Evolutionary conservation across 208 protist genomes (phyloP).

Genomic region (Strigomonas culicis): DNA sequence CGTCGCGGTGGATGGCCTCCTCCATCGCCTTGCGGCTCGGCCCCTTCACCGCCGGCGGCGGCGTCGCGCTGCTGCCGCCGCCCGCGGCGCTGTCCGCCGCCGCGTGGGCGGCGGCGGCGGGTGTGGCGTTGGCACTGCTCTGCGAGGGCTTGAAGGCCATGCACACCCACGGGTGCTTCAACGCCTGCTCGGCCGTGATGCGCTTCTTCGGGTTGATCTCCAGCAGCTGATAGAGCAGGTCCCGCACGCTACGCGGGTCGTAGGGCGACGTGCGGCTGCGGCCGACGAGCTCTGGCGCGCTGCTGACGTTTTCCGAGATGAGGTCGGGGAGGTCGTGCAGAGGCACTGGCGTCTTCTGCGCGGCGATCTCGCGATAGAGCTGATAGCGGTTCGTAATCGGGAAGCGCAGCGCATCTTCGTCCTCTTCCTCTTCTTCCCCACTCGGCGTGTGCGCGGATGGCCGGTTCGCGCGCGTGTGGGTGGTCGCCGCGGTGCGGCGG

Average conservation of each 20-base stretch:
- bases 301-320: slow-evolving; percentile 10
- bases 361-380: slow-evolving; percentile 65
- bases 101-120: neutral
- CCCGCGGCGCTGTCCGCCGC: neutral
- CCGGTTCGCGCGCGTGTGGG: neutral
- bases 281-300: neutral
- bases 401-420: neutral
- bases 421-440: neutral
- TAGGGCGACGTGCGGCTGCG: slow-evolving; percentile 7
- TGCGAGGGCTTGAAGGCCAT: slow-evolving; percentile 30
- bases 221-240: slow-evolving; percentile 58
- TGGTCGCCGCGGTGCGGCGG: neutral
- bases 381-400: slow-evolving; percentile 48
- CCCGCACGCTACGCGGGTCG: slow-evolving; percentile 34
- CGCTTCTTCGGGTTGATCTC: slow-evolving; percentile 53
- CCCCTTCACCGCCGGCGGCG: slow-evolving; percentile 2
- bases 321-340: slow-evolving; percentile 49
- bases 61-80: neutral
- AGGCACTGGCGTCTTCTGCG: slow-evolving; percentile 33
- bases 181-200: slow-evolving; percentile 57
- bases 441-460: neutral
- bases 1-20: slow-evolving; percentile 48
- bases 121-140: slow-evolving; percentile 11
- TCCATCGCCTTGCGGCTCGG: slow-evolving; percentile 24
- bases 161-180: slow-evolving; percentile 66